Base-by-base conservation (phyloP, 2,329 filamentous ascomycete genomes). In the Neofusicoccum sp. region DNA sequence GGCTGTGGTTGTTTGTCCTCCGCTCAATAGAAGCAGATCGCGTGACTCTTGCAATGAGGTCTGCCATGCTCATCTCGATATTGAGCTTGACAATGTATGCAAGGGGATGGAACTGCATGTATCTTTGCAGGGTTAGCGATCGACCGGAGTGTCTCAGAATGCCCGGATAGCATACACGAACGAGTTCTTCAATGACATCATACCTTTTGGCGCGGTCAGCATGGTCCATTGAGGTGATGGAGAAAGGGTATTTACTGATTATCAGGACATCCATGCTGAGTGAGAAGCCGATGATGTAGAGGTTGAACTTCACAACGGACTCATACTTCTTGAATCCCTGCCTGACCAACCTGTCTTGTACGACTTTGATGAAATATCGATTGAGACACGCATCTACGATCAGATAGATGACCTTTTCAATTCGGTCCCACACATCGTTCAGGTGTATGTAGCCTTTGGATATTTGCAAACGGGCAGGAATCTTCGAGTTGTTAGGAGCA, bases 41-140 rank as follows among this genome's bases (percentile, higher is more conserved):
- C 6, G 40, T 43, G 16, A 43, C 40, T 43, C 40, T 43, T 43
- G 40, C 40, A 11, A 20, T 9, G n/a, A 78, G 70, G 1, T 73
- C 72, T 6, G 76, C 75, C 75, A 79, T 78, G 62, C 70, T 71
- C 74, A 78, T 75, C 66, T 79, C 76, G 60, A 78, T 78, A 64
- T 79, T 77, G 58, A 78, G 73, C 62, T 74, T 78, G 48, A 78
- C 73, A 49, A 77, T 75, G 66, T 78, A 78, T 6, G 71, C 72
- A 8, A 78, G 70, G 0, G 76, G 75, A 58, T 78, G 75, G 66
- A 78, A 76, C 63, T 76, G 74, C 54, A 76, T 71, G 65, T 71
- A 20, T 20, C 20, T 20, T 20, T 11, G 34, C 34, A 11, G 34
- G 9, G 34, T 9, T 11, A 9, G 34, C n/a, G 34, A 11, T n/a